These are phyloP conservation scores for Neobulgaria alba DNA, from an alignment of 2,329 filamentous ascomycete species.

Conservation along the genomic window DNA sequence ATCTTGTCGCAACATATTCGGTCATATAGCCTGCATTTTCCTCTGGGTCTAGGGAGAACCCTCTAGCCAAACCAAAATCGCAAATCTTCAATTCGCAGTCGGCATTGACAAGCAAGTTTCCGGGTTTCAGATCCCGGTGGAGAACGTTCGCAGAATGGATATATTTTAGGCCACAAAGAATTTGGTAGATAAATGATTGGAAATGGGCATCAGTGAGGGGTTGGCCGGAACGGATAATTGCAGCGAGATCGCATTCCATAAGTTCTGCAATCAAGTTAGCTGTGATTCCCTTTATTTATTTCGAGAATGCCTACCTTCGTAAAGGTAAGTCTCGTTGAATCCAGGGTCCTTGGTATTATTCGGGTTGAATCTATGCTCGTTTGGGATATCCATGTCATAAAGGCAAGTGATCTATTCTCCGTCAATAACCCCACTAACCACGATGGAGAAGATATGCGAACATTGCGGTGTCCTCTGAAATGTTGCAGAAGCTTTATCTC, in stretches of 20 bases:
- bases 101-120: constrained; percentile 94
- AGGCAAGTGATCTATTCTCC: constrained; percentile 80
- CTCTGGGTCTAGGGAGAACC: constrained; percentile 93
- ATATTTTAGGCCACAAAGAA: constrained; percentile 96
- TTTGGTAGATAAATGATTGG: constrained; percentile 99
- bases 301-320: constrained; percentile 62
- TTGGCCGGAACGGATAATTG: constrained; percentile 95
- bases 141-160: constrained; percentile 98
- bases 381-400: constrained; percentile 98
- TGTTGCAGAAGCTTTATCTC: constrained; percentile 99
- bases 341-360: constrained; percentile 94
- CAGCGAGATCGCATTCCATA: constrained; percentile 98
- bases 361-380: constrained; percentile 98
- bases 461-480: constrained; percentile 84
- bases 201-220: constrained; percentile 97
- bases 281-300: background rate
- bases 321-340: constrained; percentile 98
- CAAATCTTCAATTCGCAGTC: constrained; percentile 99
- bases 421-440: background rate
- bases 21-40: constrained; percentile 99
- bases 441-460: constrained; percentile 36
- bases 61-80: constrained; percentile 92
- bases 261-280: constrained; percentile 54
- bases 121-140: constrained; percentile 93
- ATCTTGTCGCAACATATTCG: constrained; percentile 95